Evolutionary conservation across 2,329 filamentous ascomycete genomes (phyloP).

Genomic region (Mariannaea sp.): DNA sequence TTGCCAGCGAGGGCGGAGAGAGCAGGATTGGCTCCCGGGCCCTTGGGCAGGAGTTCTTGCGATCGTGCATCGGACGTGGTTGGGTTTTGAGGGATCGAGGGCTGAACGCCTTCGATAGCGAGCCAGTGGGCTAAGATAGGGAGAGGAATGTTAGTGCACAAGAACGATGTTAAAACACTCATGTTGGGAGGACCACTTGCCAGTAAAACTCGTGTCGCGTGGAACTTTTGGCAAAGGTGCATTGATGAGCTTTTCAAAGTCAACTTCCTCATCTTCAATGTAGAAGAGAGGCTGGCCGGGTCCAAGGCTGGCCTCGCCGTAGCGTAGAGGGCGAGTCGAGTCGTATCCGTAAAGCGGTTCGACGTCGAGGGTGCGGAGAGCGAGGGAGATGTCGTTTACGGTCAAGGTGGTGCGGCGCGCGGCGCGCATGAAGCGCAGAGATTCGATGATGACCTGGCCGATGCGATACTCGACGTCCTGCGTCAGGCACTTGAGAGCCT

Average conservation of each 20-base stretch:
- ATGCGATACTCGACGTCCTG: conserved; percentile 96
- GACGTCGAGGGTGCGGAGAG: conserved; percentile 83
- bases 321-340: conserved; percentile 83
- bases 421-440: conserved; percentile 94
- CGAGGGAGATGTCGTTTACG: conserved; percentile 87
- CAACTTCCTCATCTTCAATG: conserved; percentile 96
- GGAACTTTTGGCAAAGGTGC: conserved; percentile 93
- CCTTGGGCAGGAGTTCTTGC: conserved; percentile 87
- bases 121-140: conserved; percentile 91
- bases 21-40: conserved; percentile 83
- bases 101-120: conserved; percentile 95
- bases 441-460: conserved; percentile 90
- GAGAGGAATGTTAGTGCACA: conserved; percentile 22
- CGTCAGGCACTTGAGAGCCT: conserved; percentile 83
- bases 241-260: conserved; percentile 99
- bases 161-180: too few relatives aligned
- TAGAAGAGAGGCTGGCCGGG: conserved; percentile 96
- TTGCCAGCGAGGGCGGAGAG: conserved; percentile 80
- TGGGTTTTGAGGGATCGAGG: conserved; percentile 94
- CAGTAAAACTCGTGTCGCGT: conserved; percentile 88
- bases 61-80: conserved; percentile 81
- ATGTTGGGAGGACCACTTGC: conserved; percentile 51
- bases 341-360: conserved; percentile 98
- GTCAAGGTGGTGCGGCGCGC: conserved; percentile 83
- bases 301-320: conserved; percentile 91